Evolutionary conservation across 2,329 filamentous ascomycete species (phyloP), one percentile per base, ranked within the genome.

Genomic region (Cordyceps militaris): DNA sequence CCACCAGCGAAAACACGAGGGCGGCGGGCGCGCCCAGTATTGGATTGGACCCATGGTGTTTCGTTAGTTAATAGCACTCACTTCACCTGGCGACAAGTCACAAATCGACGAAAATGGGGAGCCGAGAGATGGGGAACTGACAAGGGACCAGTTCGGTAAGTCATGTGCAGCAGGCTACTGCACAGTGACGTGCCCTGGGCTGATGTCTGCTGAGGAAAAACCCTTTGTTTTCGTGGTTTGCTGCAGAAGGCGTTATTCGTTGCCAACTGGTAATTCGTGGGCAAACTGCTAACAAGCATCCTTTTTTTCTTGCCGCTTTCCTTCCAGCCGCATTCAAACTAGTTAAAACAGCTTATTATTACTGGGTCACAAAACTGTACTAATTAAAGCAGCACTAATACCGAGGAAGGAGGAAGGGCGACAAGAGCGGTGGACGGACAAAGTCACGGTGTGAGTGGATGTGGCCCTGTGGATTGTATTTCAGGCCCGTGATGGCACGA

Each of bases 361-460:
- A n/a, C n/a, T n/a, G n/a, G n/a, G n/a, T n/a, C n/a, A n/a, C n/a
- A n/a, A n/a, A n/a, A n/a, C n/a, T n/a, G n/a, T n/a, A n/a, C 28
- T 32, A 32, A 23, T 19, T 14, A 19, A 19, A 42, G n/a, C n/a
- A 42, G 38, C 38, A 42, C 3, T 19, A 19, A 16, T 42, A 42
- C 28, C 38, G 38, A 21, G n/a, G 50, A n/a, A n/a, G n/a, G n/a
- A 21, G 16, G 24, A n/a, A n/a, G n/a, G n/a, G n/a, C n/a, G 6
- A 46, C 2, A 16, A 43, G 19, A 46, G 28, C 43, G 32, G 53
- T 56, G 53, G 43, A 24, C 43, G 21, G 30, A 36, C 51, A 40
- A 16, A 24, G 51, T 54, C 40, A 21, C 51, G 28, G 28, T 44
- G 40, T 8, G 42, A 46, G 51, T 54, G 51, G 51, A 54, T 36